Conservation (phyloP, 1,139 yeast species). For the Sugiyamaella grinbergsii region DNA sequence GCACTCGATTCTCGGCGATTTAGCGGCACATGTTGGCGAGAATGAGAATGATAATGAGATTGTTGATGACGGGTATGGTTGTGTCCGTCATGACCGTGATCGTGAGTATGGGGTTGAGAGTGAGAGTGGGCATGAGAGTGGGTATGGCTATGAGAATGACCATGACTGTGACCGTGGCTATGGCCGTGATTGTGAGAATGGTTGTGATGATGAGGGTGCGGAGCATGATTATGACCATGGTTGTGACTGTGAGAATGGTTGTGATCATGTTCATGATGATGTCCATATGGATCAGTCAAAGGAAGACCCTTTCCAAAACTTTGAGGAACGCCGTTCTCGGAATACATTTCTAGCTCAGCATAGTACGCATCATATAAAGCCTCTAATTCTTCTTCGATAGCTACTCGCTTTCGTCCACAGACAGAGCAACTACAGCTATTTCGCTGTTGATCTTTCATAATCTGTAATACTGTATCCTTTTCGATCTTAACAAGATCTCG, state of each 20-base stretch:
- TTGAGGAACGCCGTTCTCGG: slow-evolving; percentile 26
- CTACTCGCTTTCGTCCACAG: slow-evolving; percentile 74
- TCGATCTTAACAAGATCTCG: slow-evolving; percentile 65
- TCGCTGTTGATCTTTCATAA: slow-evolving; percentile 61
- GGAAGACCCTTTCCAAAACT: slow-evolving; percentile 17
- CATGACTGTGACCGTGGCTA: too few species aligned
- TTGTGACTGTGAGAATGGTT: slow-evolving; percentile 24
- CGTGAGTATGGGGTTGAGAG: background rate
- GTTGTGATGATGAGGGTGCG: slow-evolving; percentile 23
- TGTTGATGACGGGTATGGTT: slow-evolving; percentile 21
- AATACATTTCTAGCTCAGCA: slow-evolving; percentile 43
- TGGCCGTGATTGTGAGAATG: slow-evolving; percentile 21
- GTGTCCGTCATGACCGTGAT: slow-evolving; percentile 18
- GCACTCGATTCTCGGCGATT: background rate
- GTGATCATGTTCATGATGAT: slow-evolving; percentile 5
- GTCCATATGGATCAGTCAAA: slow-evolving; percentile 1
- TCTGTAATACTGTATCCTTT: slow-evolving; percentile 66
- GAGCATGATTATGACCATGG: slow-evolving; percentile 20
- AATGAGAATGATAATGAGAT: background rate
- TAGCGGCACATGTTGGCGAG: background rate
- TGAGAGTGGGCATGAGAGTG: slow-evolving; percentile 26
- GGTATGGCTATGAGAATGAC: slow-evolving; percentile 23
- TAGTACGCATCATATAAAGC: slow-evolving; percentile 64
- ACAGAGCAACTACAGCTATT: slow-evolving; percentile 69
- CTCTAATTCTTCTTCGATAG: slow-evolving; percentile 80